These are phyloP conservation scores for Chloris gayana DNA, from an alignment of 176 grass and related monocot genomes.

Conservation along the genomic window DNA sequence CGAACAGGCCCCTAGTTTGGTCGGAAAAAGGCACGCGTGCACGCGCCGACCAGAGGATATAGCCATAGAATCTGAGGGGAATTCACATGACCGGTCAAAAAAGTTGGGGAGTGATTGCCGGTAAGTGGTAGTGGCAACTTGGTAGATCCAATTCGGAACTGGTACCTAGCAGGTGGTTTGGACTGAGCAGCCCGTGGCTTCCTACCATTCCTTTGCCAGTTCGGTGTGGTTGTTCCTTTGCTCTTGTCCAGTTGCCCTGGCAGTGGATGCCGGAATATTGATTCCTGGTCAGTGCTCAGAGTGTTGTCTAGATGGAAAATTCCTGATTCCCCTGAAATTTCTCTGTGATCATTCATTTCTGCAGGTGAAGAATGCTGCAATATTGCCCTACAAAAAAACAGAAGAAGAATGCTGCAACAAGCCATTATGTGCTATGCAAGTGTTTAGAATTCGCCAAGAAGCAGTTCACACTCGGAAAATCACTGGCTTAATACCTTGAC, in stretches of 20 bases:
- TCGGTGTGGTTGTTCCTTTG: background rate
- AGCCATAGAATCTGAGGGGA: slow-evolving; percentile 23
- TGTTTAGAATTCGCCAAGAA: too few relatives aligned
- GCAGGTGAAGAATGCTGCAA: background rate
- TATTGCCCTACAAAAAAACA: too few relatives aligned
- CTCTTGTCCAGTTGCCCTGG: slow-evolving; percentile 27
- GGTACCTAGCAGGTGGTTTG: slow-evolving; percentile 4
- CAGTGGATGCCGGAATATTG: background rate
- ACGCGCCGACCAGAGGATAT: slow-evolving; percentile 31
- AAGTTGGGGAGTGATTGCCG: background rate
- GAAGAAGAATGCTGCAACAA: background rate
- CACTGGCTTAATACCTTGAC: too few relatives aligned
- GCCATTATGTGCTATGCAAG: too few relatives aligned
- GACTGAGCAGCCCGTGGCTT: slow-evolving; percentile 27
- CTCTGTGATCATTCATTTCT: background rate
- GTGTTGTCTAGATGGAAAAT: background rate
- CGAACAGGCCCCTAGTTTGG: background rate
- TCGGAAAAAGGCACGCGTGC: background rate
- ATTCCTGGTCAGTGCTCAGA: background rate
- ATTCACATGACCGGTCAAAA: slow-evolving; percentile 28
- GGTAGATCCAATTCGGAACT: background rate
- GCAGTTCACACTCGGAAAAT: too few relatives aligned
- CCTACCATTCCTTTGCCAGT: background rate
- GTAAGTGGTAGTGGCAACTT: background rate
- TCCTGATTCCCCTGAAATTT: background rate